Conservation (phyloP, 768 basidiomycete genomes). For the Tephrocybe sp. region DNA sequence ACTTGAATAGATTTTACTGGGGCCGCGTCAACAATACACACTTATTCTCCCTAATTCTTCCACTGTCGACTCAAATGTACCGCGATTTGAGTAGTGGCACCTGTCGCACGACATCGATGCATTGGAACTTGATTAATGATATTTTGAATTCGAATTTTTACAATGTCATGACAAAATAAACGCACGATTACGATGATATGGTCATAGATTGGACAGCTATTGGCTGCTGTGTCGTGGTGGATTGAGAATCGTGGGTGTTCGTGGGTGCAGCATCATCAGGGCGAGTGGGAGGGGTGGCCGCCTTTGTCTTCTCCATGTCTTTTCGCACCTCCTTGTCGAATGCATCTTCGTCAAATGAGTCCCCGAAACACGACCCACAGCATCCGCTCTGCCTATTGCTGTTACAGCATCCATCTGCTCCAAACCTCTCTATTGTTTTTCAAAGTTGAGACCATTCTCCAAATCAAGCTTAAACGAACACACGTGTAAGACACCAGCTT, state of each 20-base stretch:
- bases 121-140: too few relatives aligned
- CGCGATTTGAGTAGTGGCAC: too few relatives aligned
- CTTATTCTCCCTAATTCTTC: too few relatives aligned
- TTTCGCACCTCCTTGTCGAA: conserved; percentile 40
- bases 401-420: conserved; percentile 31
- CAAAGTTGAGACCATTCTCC: neutral
- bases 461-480: neutral
- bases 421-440: conserved; percentile 24
- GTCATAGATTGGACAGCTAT: conserved; percentile 6
- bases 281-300: conserved; percentile 25
- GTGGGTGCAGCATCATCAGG: conserved; percentile 6
- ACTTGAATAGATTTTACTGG: too few relatives aligned
- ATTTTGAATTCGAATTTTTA: too few relatives aligned
- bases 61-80: too few relatives aligned
- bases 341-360: conserved; percentile 44
- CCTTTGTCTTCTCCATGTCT: conserved; percentile 36
- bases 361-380: conserved; percentile 41
- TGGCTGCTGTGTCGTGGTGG: conserved; percentile 24
- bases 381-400: conserved; percentile 35
- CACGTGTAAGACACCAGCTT: conserved; percentile 28
- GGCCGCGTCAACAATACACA: too few relatives aligned
- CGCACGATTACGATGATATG: conserved; percentile 3
- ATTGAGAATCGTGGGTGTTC: conserved; percentile 16
- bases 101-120: too few relatives aligned
- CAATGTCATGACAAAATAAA: too few relatives aligned